phyloP scores from a whole-genome alignment of 768 basidiomycete species.

The Naganishia antarctica region DNA sequence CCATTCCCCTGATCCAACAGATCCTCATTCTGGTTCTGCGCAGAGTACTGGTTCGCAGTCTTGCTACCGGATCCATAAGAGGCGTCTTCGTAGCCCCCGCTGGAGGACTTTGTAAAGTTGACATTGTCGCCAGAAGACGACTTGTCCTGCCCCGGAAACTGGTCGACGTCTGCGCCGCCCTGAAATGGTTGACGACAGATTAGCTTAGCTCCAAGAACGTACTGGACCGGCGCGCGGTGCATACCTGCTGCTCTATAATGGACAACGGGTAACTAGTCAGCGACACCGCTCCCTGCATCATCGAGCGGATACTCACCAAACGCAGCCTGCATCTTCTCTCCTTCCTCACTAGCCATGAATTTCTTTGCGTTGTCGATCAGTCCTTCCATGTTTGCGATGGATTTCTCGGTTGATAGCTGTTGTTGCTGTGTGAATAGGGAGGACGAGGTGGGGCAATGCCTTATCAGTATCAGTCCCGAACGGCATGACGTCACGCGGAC shows the following conservation, averaged over 20 bases:
- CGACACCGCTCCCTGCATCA: not conserved
- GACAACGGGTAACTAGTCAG: not conserved
- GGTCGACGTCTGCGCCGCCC: slow-evolving; percentile 13
- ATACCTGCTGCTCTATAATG: slow-evolving; percentile 10
- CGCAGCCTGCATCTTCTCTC: slow-evolving; percentile 29
- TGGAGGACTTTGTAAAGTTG: not conserved
- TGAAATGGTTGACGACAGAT: not conserved
- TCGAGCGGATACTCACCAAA: slow-evolving; percentile 25
- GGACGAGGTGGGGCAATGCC: no score
- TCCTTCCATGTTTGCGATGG: slow-evolving; percentile 17
- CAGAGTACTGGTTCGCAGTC: slow-evolving; percentile 4
- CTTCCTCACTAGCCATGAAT: slow-evolving; percentile 33
- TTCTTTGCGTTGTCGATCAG: slow-evolving; percentile 34
- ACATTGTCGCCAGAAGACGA: slow-evolving; percentile 14
- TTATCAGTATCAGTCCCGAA: no score
- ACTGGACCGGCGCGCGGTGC: not conserved
- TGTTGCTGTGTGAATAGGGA: no score
- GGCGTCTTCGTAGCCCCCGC: not conserved
- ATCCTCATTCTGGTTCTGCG: not conserved
- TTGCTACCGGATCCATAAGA: slow-evolving; percentile 3
- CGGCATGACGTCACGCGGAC: no score
- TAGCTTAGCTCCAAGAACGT: not conserved
- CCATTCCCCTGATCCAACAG: not conserved
- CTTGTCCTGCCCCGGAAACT: slow-evolving; percentile 2
- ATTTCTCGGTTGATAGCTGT: not conserved